Evolutionary conservation across 176 grass and related monocot species (phyloP).

Genomic region (Puccinellia tenuiflora): DNA sequence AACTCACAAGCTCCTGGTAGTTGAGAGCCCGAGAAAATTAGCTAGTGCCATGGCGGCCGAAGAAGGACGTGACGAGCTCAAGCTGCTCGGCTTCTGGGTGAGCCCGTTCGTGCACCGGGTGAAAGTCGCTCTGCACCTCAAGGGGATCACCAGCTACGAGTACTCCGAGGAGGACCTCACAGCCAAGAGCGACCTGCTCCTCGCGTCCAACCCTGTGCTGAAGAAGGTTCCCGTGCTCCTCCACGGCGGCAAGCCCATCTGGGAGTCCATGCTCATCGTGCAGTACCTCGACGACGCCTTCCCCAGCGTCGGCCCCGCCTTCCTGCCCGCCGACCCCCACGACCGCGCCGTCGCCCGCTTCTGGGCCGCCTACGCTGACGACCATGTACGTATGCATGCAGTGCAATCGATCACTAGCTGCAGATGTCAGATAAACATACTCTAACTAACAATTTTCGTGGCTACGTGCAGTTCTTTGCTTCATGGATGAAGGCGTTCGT

Average conservation of each 20-base stretch:
- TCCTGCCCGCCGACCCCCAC: conserved; percentile 29
- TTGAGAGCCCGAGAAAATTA: no score
- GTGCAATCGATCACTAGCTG: no score
- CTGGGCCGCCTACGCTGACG: conserved; percentile 40
- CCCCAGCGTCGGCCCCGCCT: background rate
- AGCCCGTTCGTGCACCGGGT: background rate
- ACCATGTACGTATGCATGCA: background rate
- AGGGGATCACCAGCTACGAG: conserved; percentile 37
- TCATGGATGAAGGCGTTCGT: background rate
- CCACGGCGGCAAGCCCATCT: conserved; percentile 28
- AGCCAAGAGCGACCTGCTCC: conserved; percentile 46
- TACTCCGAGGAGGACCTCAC: conserved; percentile 37
- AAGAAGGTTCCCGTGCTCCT: conserved; percentile 60
- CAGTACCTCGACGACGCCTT: conserved; percentile 55
- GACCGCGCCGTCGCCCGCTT: conserved; percentile 45
- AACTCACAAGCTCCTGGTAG: no score
- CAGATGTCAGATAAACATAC: no score
- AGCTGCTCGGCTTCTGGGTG: background rate
- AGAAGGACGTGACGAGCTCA: background rate
- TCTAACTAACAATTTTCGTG: background rate
- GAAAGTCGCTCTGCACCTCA: background rate
- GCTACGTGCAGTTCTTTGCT: background rate
- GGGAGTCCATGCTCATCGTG: background rate
- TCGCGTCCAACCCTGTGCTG: conserved; percentile 45
- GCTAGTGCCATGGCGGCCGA: background rate